These are phyloP conservation scores for Microdochium bolleyi DNA, from an alignment of 2,329 filamentous ascomycete genomes.

Conservation along the genomic window DNA sequence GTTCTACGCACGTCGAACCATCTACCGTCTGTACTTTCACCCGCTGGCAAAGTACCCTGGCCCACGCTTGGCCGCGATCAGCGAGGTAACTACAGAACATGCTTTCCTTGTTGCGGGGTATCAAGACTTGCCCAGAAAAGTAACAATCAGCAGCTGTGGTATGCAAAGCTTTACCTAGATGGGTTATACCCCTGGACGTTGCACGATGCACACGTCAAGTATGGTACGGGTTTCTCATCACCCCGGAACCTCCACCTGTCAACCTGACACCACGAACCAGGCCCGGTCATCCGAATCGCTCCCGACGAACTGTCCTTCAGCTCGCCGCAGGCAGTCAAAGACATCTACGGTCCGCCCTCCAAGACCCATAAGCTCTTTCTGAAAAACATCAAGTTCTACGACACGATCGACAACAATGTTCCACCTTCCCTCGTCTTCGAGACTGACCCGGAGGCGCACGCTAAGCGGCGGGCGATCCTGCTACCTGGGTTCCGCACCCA, in stretches of 20 bases:
- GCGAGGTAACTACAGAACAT: slow-evolving; percentile 5
- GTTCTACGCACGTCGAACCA: slow-evolving; percentile 2
- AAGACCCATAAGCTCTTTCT: slow-evolving; percentile 10
- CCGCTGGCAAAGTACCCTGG: slow-evolving; percentile 12
- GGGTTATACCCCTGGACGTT: slow-evolving; percentile 5
- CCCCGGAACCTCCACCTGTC: not conserved
- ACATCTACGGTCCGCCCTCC: slow-evolving; percentile 8
- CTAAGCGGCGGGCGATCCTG: slow-evolving; percentile 9
- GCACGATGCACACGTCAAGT: slow-evolving; percentile 5
- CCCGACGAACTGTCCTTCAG: slow-evolving; percentile 11
- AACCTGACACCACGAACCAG: not conserved
- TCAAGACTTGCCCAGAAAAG: too few species aligned
- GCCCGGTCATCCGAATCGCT: slow-evolving; percentile 9
- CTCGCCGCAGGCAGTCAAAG: slow-evolving; percentile 5
- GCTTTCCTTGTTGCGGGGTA: not conserved
- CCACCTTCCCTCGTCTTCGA: slow-evolving; percentile 7
- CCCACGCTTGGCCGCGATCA: slow-evolving; percentile 8
- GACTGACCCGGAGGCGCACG: slow-evolving; percentile 11
- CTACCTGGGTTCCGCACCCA: slow-evolving; percentile 11
- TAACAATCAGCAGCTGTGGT: slow-evolving; percentile 6
- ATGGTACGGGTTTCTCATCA: slow-evolving; percentile 2
- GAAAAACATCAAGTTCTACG: slow-evolving; percentile 9
- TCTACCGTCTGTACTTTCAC: slow-evolving; percentile 9
- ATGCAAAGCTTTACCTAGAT: slow-evolving; percentile 3
- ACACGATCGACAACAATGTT: slow-evolving; percentile 5